Evolutionary conservation across 1,139 yeast genomes (phyloP).

Genomic region (Oligophagozyma castellii): DNA sequence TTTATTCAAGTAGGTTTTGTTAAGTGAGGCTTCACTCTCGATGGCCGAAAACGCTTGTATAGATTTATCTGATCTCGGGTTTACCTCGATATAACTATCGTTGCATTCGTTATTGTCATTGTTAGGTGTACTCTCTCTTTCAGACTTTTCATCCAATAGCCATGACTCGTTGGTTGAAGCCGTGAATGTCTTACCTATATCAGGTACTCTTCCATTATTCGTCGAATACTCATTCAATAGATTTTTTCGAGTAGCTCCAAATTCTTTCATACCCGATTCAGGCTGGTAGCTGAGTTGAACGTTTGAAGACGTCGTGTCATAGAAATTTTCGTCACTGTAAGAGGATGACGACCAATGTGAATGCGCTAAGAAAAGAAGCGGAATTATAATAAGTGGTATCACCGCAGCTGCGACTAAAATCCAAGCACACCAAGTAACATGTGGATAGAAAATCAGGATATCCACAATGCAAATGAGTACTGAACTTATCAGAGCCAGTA

Average conservation of each 20-base stretch:
- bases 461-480: slow-evolving; percentile 40
- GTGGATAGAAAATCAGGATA: slow-evolving; percentile 47
- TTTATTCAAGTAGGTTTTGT: no score
- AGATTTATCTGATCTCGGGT: slow-evolving; percentile 8
- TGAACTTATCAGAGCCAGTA: slow-evolving; percentile 38
- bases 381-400: slow-evolving; percentile 35
- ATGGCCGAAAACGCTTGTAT: slow-evolving; percentile 17
- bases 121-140: slow-evolving; percentile 1
- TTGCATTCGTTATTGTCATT: slow-evolving; percentile 3
- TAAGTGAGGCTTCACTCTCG: slow-evolving; percentile 10
- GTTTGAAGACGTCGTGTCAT: no score
- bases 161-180: no score
- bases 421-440: slow-evolving; percentile 60
- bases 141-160: slow-evolving; percentile 1
- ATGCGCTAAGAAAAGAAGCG: slow-evolving; percentile 25
- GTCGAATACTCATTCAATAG: no score
- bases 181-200: no score
- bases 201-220: no score
- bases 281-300: no score
- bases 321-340: no score
- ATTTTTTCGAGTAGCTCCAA: no score
- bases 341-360: slow-evolving; percentile 12
- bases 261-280: no score
- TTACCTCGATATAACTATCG: no score
- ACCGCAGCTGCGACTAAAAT: slow-evolving; percentile 52